Evolutionary conservation across 208 protist species (phyloP).

Genomic region (Naegleria fowleri): DNA sequence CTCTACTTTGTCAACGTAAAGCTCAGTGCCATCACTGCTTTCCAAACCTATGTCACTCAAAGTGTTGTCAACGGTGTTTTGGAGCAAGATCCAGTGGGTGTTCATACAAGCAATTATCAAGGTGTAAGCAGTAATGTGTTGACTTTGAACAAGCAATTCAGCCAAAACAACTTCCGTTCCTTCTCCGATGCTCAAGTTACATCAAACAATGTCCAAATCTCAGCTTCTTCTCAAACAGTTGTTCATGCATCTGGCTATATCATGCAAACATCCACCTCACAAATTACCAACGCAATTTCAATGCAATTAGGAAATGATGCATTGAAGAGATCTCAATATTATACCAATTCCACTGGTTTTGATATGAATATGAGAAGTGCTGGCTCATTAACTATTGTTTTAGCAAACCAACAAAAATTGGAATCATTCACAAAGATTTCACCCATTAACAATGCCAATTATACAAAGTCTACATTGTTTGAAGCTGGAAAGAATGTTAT

Average conservation of each 20-base stretch:
- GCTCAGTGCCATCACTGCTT: slow-evolving; percentile 34
- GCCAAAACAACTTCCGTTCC: slow-evolving; percentile 32
- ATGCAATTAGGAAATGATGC: not conserved
- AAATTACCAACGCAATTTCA: not conserved
- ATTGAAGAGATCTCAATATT: too few relatives aligned
- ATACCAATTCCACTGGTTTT: not conserved
- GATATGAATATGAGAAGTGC: slow-evolving; percentile 23
- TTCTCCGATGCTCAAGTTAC: slow-evolving; percentile 17
- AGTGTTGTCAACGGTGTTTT: not conserved
- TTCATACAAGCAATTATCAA: slow-evolving; percentile 30
- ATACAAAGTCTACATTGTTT: slow-evolving; percentile 6
- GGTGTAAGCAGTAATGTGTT: not conserved
- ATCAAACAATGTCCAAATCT: not conserved
- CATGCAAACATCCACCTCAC: not conserved
- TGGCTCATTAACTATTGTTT: not conserved
- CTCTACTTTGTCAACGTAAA: slow-evolving; percentile 41
- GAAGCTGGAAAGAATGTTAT: not conserved
- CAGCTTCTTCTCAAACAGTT: not conserved
- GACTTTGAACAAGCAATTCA: slow-evolving; percentile 34
- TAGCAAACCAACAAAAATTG: not conserved
- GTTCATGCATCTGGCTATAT: slow-evolving; percentile 27
- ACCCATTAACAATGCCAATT: not conserved
- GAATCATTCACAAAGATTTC: not conserved
- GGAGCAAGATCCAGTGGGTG: slow-evolving; percentile 35
- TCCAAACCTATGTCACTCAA: slow-evolving; percentile 37